A percentile compares a stretch with the other conserved stretches of the same genome.
Evolutionary conservation across 495 filamentous ascomycete genomes (phyloP).

Genomic region (Penicillium crystallinum): DNA sequence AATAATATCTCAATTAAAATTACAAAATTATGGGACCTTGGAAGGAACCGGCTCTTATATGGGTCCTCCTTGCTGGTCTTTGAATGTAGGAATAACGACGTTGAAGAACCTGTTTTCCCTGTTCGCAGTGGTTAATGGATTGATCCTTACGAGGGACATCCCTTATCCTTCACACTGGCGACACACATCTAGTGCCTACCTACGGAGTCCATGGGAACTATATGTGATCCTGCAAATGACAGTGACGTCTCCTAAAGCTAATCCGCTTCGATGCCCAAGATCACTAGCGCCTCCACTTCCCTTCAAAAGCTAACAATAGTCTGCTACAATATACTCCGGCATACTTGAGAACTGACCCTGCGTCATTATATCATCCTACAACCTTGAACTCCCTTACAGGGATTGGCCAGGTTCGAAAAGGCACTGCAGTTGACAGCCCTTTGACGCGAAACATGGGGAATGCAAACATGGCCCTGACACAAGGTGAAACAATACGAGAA

Average conservation of each 20-base stretch:
- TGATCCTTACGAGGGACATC: background rate
- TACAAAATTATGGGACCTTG: too few relatives aligned
- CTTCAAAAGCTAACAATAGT: too few relatives aligned
- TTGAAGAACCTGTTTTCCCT: too few relatives aligned
- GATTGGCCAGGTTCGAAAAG: slow-evolving; percentile 10
- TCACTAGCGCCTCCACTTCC: background rate
- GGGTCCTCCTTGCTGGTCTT: background rate
- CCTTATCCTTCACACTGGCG: background rate
- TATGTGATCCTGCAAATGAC: too few relatives aligned
- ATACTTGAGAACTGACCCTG: too few relatives aligned
- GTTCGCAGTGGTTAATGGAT: background rate
- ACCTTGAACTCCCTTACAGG: slow-evolving; percentile 3
- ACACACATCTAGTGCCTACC: too few relatives aligned
- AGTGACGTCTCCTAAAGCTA: background rate
- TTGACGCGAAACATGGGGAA: slow-evolving; percentile 1
- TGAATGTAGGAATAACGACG: background rate
- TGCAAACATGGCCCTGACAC: background rate
- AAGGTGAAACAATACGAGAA: too few relatives aligned
- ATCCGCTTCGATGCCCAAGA: background rate
- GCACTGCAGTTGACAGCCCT: slow-evolving; percentile 3
- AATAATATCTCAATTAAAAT: too few relatives aligned
- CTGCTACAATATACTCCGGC: background rate
- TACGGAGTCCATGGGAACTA: too few relatives aligned
- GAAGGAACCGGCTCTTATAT: too few relatives aligned
- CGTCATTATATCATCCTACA: background rate